These are phyloP conservation scores for Fusarium sulawesiense DNA, from an alignment of 2,329 filamentous ascomycete genomes.

Conservation along the genomic window DNA sequence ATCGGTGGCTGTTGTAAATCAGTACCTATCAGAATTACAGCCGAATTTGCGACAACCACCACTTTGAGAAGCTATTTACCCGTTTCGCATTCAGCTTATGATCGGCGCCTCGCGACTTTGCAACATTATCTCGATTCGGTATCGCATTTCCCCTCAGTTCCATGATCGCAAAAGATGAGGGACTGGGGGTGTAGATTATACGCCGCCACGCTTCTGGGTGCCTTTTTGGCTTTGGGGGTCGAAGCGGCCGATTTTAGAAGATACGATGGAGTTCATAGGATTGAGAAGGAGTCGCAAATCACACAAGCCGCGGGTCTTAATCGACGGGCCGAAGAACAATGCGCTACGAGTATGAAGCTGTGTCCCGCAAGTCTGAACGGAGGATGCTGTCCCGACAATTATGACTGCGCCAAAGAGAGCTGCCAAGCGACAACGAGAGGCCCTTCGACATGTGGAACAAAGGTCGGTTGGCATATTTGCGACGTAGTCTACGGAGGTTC, in stretches of 20 bases:
- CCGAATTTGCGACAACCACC: conserved; percentile 12
- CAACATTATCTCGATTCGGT: conserved; percentile 13
- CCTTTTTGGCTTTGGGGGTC: conserved; percentile 34
- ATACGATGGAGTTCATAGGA: conserved; percentile 48
- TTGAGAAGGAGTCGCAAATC: conserved; percentile 46
- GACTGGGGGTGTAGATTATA: conserved; percentile 38
- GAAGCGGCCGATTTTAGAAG: conserved; percentile 46
- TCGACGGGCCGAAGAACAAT: conserved; percentile 39
- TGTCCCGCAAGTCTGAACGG: conserved; percentile 57
- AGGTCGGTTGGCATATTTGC: conserved; percentile 56
- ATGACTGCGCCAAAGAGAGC: conserved; percentile 60
- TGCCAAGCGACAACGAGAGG: conserved; percentile 61
- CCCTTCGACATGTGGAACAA: conserved; percentile 54
- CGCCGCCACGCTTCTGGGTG: conserved; percentile 33
- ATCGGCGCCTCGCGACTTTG: conserved; percentile 20
- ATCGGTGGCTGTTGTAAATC: conserved; percentile 7
- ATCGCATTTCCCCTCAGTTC: conserved; percentile 31
- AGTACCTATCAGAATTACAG: conserved; percentile 2
- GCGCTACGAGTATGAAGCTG: conserved; percentile 45
- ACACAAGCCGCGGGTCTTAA: conserved; percentile 36
- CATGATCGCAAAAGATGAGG: conserved; percentile 38
- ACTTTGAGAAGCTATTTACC: conserved; percentile 13
- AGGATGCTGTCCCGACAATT: conserved; percentile 61
- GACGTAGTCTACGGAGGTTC: conserved; percentile 52
- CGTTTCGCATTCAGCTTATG: conserved; percentile 20